Conservation (phyloP, 2,329 filamentous ascomycete species). For the Epichloe amarillans region DNA sequence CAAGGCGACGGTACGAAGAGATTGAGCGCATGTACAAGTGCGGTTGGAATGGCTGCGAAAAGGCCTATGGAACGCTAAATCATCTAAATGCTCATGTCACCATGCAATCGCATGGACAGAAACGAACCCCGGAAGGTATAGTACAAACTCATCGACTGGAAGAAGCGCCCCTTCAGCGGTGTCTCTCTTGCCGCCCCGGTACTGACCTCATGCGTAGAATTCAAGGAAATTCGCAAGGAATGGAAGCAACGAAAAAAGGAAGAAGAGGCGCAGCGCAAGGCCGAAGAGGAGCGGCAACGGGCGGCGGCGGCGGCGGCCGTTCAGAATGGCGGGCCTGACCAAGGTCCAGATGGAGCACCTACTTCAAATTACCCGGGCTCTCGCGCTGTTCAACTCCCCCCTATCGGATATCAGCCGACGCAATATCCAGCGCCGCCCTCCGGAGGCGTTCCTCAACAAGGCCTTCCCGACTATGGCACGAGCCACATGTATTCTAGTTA, state of each 20-base stretch:
- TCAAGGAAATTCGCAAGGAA: conserved; percentile 97
- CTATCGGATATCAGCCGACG: conserved; percentile 57
- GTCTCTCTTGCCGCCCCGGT: neutral
- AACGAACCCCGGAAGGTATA: conserved; percentile 95
- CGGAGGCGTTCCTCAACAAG: conserved; percentile 35
- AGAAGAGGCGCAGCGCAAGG: conserved; percentile 80
- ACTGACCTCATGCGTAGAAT: conserved; percentile 46
- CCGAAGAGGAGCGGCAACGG: conserved; percentile 71
- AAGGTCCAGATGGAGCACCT: conserved; percentile 26
- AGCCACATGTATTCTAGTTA: conserved; percentile 45
- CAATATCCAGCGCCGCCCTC: conserved; percentile 54
- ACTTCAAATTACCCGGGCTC: conserved; percentile 44
- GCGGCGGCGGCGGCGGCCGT: conserved; percentile 14
- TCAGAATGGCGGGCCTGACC: conserved; percentile 35
- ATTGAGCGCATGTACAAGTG: conserved; percentile 99
- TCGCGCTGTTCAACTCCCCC: conserved; percentile 53
- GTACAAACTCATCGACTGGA: neutral
- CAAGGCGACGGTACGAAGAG: conserved; percentile 86
- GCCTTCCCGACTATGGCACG: conserved; percentile 40
- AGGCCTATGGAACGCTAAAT: conserved; percentile 94
- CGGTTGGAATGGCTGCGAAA: conserved; percentile 96
- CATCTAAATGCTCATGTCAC: conserved; percentile 97
- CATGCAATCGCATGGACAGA: conserved; percentile 92
- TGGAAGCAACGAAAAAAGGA: conserved; percentile 99
- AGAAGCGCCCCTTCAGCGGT: neutral